A percentile compares a stretch with the other conserved stretches of the same genome.
These are phyloP conservation scores for Inga leiocalycina DNA, from an alignment of 306 rosid genomes.

Conservation along the genomic window DNA sequence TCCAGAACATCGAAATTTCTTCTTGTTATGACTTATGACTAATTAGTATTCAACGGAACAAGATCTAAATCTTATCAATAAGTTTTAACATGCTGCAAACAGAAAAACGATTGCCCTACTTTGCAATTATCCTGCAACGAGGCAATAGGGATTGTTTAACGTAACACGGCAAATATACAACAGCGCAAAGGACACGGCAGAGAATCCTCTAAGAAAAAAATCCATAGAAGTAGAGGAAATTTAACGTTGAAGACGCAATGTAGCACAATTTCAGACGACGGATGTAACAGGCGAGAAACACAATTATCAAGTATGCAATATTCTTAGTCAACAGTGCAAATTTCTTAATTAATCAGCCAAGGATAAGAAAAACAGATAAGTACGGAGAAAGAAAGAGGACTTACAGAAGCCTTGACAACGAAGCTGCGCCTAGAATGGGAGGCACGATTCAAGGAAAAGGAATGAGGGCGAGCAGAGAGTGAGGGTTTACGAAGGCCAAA, in stretches of 20 bases:
- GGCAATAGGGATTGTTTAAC: constrained; percentile 3
- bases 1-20: background rate
- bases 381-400: background rate
- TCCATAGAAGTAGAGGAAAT: background rate
- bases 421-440: constrained; percentile 46
- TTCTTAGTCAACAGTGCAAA: background rate
- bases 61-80: background rate
- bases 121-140: background rate
- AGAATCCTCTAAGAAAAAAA: background rate
- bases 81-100: constrained; percentile 7
- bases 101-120: background rate
- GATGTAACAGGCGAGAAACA: background rate
- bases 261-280: background rate
- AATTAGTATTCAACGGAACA: background rate
- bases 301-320: background rate
- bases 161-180: background rate
- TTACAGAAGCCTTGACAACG: constrained; percentile 67
- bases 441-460: constrained; percentile 42
- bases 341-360: background rate
- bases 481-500: constrained; percentile 51
- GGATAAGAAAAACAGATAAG: background rate
- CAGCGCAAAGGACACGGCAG: background rate
- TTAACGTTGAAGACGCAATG: background rate
- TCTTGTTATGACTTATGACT: background rate
- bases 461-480: constrained; percentile 33